phyloP scores from a whole-genome alignment of 805 yeast genomes.

The Sugiyamaella smithiae region DNA sequence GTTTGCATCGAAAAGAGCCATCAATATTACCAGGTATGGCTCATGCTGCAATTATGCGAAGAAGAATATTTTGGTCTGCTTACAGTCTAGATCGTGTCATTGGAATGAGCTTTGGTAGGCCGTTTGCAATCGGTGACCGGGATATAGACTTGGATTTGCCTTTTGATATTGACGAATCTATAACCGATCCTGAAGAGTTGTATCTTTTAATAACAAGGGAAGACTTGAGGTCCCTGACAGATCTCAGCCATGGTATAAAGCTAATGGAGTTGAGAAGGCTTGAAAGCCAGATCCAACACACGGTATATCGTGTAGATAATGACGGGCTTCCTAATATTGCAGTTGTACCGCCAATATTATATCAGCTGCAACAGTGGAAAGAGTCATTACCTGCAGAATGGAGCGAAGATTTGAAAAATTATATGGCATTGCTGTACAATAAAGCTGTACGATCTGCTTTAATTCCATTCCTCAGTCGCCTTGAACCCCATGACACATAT shows the following conservation, averaged over 20 bases:
- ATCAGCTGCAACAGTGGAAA: conserved; percentile 4
- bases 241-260: conserved; percentile 47
- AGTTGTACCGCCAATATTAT: conserved; percentile 4
- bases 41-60: conserved; percentile 59
- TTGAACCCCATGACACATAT: neutral
- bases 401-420: conserved; percentile 1
- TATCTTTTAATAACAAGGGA: neutral
- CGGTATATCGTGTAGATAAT: conserved; percentile 45
- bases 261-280: conserved; percentile 67
- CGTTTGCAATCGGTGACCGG: conserved; percentile 83
- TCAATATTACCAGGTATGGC: conserved; percentile 39
- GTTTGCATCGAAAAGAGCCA: conserved; percentile 64
- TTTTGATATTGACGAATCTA: conserved; percentile 66
- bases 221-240: neutral
- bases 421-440: conserved; percentile 7
- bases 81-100: conserved; percentile 81
- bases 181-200: conserved; percentile 34
- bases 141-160: conserved; percentile 69
- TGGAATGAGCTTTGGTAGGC: conserved; percentile 79
- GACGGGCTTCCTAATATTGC: conserved; percentile 4
- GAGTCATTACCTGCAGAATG: neutral
- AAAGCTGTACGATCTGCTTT: conserved; percentile 10
- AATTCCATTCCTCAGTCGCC: conserved; percentile 4
- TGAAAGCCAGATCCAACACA: conserved; percentile 71
- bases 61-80: conserved; percentile 83